Percentiles rank a stretch among this genome's conserved stretches.
These are phyloP conservation scores for Naegleria fowleri DNA, from an alignment of 208 protist species.

Conservation along the genomic window DNA sequence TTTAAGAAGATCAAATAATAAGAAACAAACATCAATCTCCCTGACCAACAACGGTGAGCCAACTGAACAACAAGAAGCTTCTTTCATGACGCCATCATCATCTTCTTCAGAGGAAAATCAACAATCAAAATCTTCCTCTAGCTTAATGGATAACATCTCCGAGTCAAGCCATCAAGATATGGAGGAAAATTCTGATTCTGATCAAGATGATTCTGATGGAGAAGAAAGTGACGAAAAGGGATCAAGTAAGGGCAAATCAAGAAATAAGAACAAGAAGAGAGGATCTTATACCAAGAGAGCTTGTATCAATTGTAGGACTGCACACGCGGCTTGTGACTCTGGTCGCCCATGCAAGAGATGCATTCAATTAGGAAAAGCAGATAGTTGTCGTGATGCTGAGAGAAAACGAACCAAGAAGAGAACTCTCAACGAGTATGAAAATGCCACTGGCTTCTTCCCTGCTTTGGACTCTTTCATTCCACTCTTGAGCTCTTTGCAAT, in stretches of 20 bases:
- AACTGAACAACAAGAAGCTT: too few relatives aligned
- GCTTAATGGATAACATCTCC: too few relatives aligned
- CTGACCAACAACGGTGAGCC: too few relatives aligned
- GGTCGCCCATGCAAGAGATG: constrained; percentile 24
- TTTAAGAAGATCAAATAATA: too few relatives aligned
- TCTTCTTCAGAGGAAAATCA: too few relatives aligned
- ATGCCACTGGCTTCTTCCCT: background rate
- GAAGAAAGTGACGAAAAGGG: background rate
- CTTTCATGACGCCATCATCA: too few relatives aligned
- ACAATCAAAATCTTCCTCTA: too few relatives aligned
- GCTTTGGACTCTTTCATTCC: background rate
- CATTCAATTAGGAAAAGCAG: background rate
- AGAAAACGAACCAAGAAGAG: constrained; percentile 23
- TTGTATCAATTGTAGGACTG: constrained; percentile 21
- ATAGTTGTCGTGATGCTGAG: constrained; percentile 15
- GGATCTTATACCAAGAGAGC: constrained; percentile 19
- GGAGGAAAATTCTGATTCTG: too few relatives aligned
- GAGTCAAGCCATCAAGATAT: too few relatives aligned
- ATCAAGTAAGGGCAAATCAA: background rate
- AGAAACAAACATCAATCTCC: too few relatives aligned
- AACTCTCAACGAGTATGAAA: background rate
- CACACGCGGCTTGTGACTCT: constrained; percentile 22
- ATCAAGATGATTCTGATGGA: background rate
- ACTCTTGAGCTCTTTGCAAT: background rate
- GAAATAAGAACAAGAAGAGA: background rate